These are phyloP conservation scores for Lagenidium giganteum DNA, from an alignment of 352 stramenopile genomes.

Conservation along the genomic window DNA sequence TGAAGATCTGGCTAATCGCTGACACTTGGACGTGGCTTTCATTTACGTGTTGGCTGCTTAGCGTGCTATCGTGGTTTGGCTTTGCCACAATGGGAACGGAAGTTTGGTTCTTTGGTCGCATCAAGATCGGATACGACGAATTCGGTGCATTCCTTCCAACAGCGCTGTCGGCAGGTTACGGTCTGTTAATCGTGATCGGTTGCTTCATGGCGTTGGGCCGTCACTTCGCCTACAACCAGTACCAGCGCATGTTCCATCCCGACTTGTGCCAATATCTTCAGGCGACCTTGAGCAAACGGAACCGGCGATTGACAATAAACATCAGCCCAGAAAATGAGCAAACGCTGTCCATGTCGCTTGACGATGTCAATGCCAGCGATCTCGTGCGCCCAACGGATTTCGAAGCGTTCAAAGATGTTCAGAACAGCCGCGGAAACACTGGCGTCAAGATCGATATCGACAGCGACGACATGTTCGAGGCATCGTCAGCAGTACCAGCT, in stretches of 20 bases:
- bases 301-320: conserved; percentile 57
- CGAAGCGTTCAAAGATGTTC: conserved; percentile 16
- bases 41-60: conserved; percentile 48
- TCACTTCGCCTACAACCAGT: conserved; percentile 76
- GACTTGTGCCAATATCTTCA: conserved; percentile 66
- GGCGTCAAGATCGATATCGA: conserved; percentile 1
- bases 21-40: conserved; percentile 73
- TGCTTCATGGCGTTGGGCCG: conserved; percentile 62
- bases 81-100: conserved; percentile 57
- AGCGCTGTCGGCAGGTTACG: conserved; percentile 42
- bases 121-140: conserved; percentile 80
- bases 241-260: conserved; percentile 72
- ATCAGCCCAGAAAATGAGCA: conserved; percentile 73
- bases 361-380: conserved; percentile 51
- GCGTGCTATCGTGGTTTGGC: conserved; percentile 65
- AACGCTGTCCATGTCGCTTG: conserved; percentile 71
- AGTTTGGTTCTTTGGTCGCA: conserved; percentile 44
- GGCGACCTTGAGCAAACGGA: conserved; percentile 37
- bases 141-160: conserved; percentile 66
- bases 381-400: conserved; percentile 43
- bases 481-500: conserved; percentile 3
- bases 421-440: conserved; percentile 16
- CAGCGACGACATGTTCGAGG: conserved; percentile 5
- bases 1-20: conserved; percentile 89
- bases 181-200: conserved; percentile 63